Percentiles rank a stretch among this genome's conserved stretches.
Conservation (phyloP, 768 basidiomycete species). For the Strobilomyces confusus region DNA sequence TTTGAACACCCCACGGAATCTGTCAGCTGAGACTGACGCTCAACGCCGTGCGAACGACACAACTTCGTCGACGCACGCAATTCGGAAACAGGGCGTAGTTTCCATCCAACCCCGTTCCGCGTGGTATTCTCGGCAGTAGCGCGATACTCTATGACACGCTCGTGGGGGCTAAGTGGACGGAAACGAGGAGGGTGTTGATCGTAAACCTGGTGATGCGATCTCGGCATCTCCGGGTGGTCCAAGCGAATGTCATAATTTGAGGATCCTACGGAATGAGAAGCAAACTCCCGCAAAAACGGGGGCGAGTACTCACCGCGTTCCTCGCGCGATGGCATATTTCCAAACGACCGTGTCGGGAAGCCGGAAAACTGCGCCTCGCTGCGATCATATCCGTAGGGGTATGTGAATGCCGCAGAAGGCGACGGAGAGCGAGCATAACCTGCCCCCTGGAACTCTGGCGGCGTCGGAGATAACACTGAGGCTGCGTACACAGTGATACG, state of each 20-base stretch:
- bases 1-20: constrained; percentile 77
- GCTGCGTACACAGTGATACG: constrained; percentile 17
- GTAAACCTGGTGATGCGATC: background rate
- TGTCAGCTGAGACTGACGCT: constrained; percentile 56
- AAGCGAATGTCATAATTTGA: background rate
- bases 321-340: background rate
- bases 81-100: constrained; percentile 65
- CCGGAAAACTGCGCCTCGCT: background rate
- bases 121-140: constrained; percentile 16
- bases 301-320: constrained; percentile 4
- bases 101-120: constrained; percentile 42
- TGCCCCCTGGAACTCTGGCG: constrained; percentile 24
- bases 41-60: background rate
- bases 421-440: constrained; percentile 3
- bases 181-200: background rate
- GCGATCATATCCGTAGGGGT: background rate
- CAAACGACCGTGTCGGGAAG: background rate
- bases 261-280: constrained; percentile 5
- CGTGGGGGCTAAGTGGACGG: background rate
- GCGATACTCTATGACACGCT: background rate
- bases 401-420: background rate
- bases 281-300: background rate
- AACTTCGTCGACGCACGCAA: constrained; percentile 47
- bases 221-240: background rate
- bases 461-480: constrained; percentile 36